These are phyloP conservation scores for Neocatenulostroma microsporum DNA, from an alignment of 2,329 filamentous ascomycete genomes.

Conservation along the genomic window DNA sequence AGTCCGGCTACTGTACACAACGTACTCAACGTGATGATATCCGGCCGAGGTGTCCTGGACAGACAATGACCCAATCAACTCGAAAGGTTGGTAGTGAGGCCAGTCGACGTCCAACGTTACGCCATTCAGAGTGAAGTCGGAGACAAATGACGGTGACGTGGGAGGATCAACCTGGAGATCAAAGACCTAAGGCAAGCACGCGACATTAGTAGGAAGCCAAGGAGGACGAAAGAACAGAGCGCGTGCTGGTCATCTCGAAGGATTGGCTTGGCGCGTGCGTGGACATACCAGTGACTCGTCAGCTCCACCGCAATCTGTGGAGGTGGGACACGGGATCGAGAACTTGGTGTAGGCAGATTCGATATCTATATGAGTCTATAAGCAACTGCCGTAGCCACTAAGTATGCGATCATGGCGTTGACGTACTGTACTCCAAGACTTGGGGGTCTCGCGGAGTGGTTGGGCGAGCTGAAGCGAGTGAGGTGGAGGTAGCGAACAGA, in stretches of 20 bases:
- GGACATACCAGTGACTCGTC: slow-evolving; percentile 33
- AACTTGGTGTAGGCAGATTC: slow-evolving; percentile 33
- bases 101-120: slow-evolving; percentile 34
- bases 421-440: slow-evolving; percentile 17
- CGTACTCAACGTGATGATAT: no score
- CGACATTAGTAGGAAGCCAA: slow-evolving; percentile 34
- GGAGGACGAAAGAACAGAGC: slow-evolving; percentile 5
- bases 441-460: slow-evolving; percentile 11
- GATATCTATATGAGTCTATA: slow-evolving; percentile 11
- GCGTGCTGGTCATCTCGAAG: background rate
- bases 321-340: slow-evolving; percentile 25
- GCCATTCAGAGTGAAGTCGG: slow-evolving; percentile 38
- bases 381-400: no score
- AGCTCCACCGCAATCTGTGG: slow-evolving; percentile 19
- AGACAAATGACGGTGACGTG: slow-evolving; percentile 28
- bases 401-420: background rate
- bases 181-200: slow-evolving; percentile 29
- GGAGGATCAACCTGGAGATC: slow-evolving; percentile 34
- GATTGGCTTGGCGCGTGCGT: slow-evolving; percentile 23
- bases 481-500: slow-evolving; percentile 6
- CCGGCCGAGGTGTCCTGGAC: no score
- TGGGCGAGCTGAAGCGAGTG: slow-evolving; percentile 4
- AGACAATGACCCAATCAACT: no score
- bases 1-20: no score
- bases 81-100: no score